Conservation (phyloP, 768 basidiomycete species). For the Nidularia pulvinata region DNA sequence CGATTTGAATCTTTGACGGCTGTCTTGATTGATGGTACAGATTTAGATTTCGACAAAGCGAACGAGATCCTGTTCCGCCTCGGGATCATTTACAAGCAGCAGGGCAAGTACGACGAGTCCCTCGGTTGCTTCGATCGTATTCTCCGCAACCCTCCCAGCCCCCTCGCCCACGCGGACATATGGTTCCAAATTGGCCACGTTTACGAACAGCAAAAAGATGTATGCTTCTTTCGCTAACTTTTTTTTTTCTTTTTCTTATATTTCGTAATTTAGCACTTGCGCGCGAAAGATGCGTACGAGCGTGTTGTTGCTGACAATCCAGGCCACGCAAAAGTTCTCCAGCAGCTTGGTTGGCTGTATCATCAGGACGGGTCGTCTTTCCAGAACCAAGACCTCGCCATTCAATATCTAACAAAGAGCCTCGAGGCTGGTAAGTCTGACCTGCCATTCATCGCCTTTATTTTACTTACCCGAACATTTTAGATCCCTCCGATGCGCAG, state of each 20-base stretch:
- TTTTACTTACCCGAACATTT: slow-evolving; percentile 1
- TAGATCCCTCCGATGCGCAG: slow-evolving; percentile 94
- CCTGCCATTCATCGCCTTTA: neutral
- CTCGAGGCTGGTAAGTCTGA: slow-evolving; percentile 83
- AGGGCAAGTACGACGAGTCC: slow-evolving; percentile 89
- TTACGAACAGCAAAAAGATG: slow-evolving; percentile 96
- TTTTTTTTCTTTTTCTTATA: neutral
- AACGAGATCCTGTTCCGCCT: slow-evolving; percentile 98
- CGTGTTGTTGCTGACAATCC: slow-evolving; percentile 94
- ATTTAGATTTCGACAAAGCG: slow-evolving; percentile 94
- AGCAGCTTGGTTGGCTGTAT: slow-evolving; percentile 97
- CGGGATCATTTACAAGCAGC: slow-evolving; percentile 99
- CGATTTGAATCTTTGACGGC: slow-evolving; percentile 4
- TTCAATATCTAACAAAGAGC: slow-evolving; percentile 91
- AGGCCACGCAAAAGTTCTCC: slow-evolving; percentile 93
- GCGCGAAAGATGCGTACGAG: slow-evolving; percentile 95
- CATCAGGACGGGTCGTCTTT: slow-evolving; percentile 95
- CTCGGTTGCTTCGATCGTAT: slow-evolving; percentile 96
- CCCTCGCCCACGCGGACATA: slow-evolving; percentile 95
- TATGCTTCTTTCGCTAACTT: slow-evolving; percentile 28
- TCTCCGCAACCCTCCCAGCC: slow-evolving; percentile 92
- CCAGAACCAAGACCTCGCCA: slow-evolving; percentile 94
- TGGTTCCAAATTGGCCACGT: slow-evolving; percentile 99
- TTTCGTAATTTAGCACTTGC: slow-evolving; percentile 59
- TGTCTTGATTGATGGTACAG: slow-evolving; percentile 27